Base-by-base conservation (phyloP, 2,329 filamentous ascomycete species). In the Ophiocordyceps camponoti-saundersi region DNA sequence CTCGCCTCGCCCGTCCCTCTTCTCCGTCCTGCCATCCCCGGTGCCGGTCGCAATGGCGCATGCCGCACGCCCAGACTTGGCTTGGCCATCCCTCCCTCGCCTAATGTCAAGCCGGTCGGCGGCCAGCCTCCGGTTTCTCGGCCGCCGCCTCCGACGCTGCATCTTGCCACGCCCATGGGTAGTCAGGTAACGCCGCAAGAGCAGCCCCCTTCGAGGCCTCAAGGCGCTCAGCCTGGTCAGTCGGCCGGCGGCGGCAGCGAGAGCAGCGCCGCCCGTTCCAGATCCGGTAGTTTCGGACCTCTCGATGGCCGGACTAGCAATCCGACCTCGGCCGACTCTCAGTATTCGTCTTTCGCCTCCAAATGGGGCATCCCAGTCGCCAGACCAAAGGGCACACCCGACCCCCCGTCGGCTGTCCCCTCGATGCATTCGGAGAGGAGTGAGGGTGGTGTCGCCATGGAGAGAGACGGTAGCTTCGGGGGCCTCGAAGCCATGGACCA, bases 151-250 rank as follows among this genome's bases (percentile, higher is more conserved):
- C 88, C 88, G n/a, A 81, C 82, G 49, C 72, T 95, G 43, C 83
- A 86, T 56, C 73, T 95, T 20, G 85, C 85, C 16, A 95, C 90
- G 2, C 90, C 90, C 3, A 88, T 87, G 81, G 87, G 87, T 49
- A 86, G 79, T 59, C 80, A 79, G 51, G 73, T 77, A 47, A 77
- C 78, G 10, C 82, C 86, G 6, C 81, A 88, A 58, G 83, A 79
- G 64, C 78, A 75, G 61, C n/a, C 18, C 18, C 72, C 61, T 53
- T 69, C 63, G 53, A 71, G 65, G 58, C 69, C 60, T 59, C 69
- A 64, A 63, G 69, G 53, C 61, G 72, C 59, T 60, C 77, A 63
- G 59, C 77, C 63, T 58, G 81, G 67, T 53, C 79, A 67, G 44
- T 85, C 84, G 22, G 82, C 82, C 10, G 82, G 80, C 51, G 83